Base-by-base conservation (phyloP, 805 yeast genomes). In the Deakozyma indianensis region DNA sequence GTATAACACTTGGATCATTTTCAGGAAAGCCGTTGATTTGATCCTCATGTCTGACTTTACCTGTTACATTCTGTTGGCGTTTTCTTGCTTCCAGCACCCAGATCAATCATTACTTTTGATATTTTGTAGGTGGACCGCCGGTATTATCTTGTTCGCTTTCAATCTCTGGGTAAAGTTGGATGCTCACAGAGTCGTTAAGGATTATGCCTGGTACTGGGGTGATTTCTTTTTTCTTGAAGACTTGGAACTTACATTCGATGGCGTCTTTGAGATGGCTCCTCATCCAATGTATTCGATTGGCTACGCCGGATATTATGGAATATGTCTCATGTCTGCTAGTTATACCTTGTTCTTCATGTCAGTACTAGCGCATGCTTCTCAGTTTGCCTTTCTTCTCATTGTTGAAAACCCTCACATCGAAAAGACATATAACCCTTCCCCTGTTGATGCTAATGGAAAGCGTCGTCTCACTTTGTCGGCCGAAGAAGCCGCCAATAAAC, bases 191-290 rank as follows among this genome's bases (percentile, higher is more conserved):
- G 87, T 84, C 18, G 87, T 84, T 48, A 83, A 84, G 60, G 95
- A 84, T 58, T 84, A 78, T 58, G 95, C 95, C 9, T 84, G 95
- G 95, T 84, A 84, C 62, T 84, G 95, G 95, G 95, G 95, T 23
- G 95, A 85, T 62, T 84, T 84, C 64, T 84, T 84, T 71, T 84
- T 84, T 64, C 67, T 86, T 45, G 83, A 82, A 58, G 77, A 75
- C 47, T 62, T 70, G 40, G 80, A 80, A 48, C 70, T 84, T 54
- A 80, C 83, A 24, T 84, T 84, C 62, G 94, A 85, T 59, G 95
- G 94, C 38, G 92, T 84, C 7, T 84, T 83, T 60, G 90, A 84
- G 61, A 73, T 84, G 71, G 84, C 87, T 15, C 95, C 95, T 18
- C 95, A 84, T 58, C 95, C 95, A 45, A 84, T 84, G 95, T 84